Evolutionary conservation across 441 rosid species (phyloP), one percentile per base, ranked within the genome.

Genomic region (Adansonia madagascariensis): DNA sequence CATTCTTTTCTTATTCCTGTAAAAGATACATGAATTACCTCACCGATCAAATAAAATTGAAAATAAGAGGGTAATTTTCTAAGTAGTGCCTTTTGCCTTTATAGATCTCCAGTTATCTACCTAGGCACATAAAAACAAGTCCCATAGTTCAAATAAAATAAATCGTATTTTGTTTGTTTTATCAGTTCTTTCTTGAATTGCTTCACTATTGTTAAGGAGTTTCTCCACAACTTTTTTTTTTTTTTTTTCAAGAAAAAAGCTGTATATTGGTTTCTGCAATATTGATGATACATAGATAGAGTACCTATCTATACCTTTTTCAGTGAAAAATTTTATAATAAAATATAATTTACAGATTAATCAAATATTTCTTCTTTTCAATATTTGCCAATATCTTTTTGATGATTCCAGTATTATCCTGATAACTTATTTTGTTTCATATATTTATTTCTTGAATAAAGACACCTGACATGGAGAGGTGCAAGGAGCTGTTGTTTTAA

Each of bases 101-200:
- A 24, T 8, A 61, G 43, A 61, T 27, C 17, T 61, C 41, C 65
- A 61, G 35, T 31, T 31, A 31, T 31, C 35, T 31, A 31, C 43
- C 65, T 12, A 24, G 65, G 65, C 14, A 24, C 14, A 24, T 24
- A 61, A 35, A 24, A 17, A 24, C 47, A 65, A 65, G 14, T 14
- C 3, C 59, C 44, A 70, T 69, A 27, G 60, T 24, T 70, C 60
- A 70, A 50, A 49, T 50, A 50, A 70, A 50, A 70, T 69, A n/a
- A n/a, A 69, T 55, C 50, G 35, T 47, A 49, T 22, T 49, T 24
- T 46, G 53, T 65, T 15, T 41, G 22, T 17, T 24, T 70, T 70
- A 70, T 50, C 18, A 70, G 27, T 70, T 70, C 60, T 27, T 49
- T 47, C 55, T 39, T 46, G 53, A 49, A 46, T 68, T 47, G 43